Evolutionary conservation across 768 basidiomycete genomes (phyloP), one percentile per base, ranked within the genome.

Genomic region (Crucibulum laeve): DNA sequence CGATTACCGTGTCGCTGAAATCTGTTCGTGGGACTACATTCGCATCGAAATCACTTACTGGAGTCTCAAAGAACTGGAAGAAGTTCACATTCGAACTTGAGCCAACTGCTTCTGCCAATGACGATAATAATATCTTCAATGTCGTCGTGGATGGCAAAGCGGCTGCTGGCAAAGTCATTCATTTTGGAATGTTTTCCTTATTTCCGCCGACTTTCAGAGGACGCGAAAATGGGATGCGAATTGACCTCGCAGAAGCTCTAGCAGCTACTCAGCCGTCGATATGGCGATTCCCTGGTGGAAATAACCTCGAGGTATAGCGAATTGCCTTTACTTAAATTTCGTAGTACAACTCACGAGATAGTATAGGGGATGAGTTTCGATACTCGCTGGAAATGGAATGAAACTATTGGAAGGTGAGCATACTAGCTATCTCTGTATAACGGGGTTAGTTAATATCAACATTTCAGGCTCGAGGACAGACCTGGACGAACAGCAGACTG

Each of bases 191-290:
- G 67, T 74, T 82, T 52, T 76, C 74, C 2, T 62, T 83, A 35
- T 82, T 84, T 54, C 81, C 82, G 1, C 80, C 80, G 7, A 83
- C 80, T 2, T 82, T 78, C 64, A 77, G 74, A 52, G 63, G 65
- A 30, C 62, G 79, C 41, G 53, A 62, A 44, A 82, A 83, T 56
- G 82, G 82, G 0, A 69, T 82, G 69, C 66, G 80, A 33, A 68
- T 76, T 19, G 81, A 83, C 51, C 59, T 83, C 30, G 80, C 80
- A 5, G 67, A 74, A 44, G 62, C 77, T 0, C 34, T 68, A 42
- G 61, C 58, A 35, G 61, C 47, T 1, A 64, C 61, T 65, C 64
- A 63, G 67, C 80, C 57, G 62, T 75, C 44, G 61, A 70, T 65
- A 14, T 49, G 45, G 55, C 54, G 49, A 15, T 63, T 65, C 38